Conservation (phyloP, 352 stramenopile species). For the Globisporangium polare region DNA sequence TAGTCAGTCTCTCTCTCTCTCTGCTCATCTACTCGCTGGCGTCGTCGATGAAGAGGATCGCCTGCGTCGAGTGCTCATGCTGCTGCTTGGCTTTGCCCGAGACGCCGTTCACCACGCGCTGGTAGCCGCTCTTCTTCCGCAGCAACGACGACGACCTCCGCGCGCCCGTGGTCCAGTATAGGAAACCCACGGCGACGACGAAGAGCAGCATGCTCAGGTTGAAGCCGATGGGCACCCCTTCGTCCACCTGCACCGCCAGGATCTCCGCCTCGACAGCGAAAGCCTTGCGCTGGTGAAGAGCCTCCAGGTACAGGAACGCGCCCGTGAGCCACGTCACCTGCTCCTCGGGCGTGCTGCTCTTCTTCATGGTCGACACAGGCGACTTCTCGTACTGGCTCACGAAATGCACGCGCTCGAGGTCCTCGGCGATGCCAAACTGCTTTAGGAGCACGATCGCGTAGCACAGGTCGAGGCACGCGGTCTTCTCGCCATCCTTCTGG, state of each 20-base stretch:
- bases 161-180: conserved; percentile 41
- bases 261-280: conserved; percentile 31
- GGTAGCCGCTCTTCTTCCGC: conserved; percentile 26
- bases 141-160: neutral
- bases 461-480: conserved; percentile 60
- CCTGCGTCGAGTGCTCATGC: conserved; percentile 32
- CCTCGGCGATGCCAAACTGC: conserved; percentile 45
- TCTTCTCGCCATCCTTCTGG: conserved; percentile 16
- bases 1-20: neutral
- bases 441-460: conserved; percentile 58
- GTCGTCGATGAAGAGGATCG: conserved; percentile 71
- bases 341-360: conserved; percentile 22
- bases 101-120: conserved; percentile 28
- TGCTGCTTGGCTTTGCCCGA: conserved; percentile 28
- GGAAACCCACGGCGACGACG: conserved; percentile 36
- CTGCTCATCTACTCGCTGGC: conserved; percentile 42
- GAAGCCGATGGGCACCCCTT: conserved; percentile 62
- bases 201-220: conserved; percentile 66
- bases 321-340: conserved; percentile 57
- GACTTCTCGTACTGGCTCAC: conserved; percentile 41
- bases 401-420: conserved; percentile 52
- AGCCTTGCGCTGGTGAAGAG: conserved; percentile 41
- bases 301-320: conserved; percentile 63
- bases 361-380: conserved; percentile 1
- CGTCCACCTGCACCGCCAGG: conserved; percentile 58